Percentiles rank a stretch among this genome's conserved stretches.
phyloP scores from a whole-genome alignment of 306 rosid genomes.

The Erythrophleum fordii region DNA sequence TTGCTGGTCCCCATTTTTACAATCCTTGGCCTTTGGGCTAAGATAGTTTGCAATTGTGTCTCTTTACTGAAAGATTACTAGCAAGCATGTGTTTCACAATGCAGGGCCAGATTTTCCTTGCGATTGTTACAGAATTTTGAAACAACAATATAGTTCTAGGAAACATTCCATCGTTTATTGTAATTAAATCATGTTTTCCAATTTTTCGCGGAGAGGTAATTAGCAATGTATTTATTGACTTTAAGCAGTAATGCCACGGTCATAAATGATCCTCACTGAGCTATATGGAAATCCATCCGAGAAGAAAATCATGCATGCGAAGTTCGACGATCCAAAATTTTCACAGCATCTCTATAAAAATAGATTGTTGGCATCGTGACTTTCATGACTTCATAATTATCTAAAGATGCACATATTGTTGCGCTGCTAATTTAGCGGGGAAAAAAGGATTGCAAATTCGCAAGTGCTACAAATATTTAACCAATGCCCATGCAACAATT shows the following conservation, averaged over 20 bases:
- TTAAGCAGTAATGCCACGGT: too few relatives aligned
- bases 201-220: background rate
- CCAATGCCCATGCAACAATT: conserved; percentile 30
- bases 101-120: background rate
- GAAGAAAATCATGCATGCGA: background rate
- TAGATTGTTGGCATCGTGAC: background rate
- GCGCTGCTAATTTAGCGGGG: background rate
- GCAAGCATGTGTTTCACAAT: background rate
- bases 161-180: background rate
- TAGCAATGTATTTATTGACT: background rate
- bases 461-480: conserved; percentile 39
- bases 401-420: background rate
- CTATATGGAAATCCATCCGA: background rate
- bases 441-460: background rate
- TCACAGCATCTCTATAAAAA: background rate
- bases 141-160: background rate
- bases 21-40: too few relatives aligned
- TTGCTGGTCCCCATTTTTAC: too few relatives aligned
- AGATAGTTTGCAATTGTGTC: background rate
- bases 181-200: background rate
- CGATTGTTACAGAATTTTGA: background rate
- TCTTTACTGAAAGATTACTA: background rate
- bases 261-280: background rate
- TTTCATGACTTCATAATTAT: background rate
- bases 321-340: background rate